Evolutionary conservation across 1,139 yeast species (phyloP).

Genomic region (Candida mesenterica): DNA sequence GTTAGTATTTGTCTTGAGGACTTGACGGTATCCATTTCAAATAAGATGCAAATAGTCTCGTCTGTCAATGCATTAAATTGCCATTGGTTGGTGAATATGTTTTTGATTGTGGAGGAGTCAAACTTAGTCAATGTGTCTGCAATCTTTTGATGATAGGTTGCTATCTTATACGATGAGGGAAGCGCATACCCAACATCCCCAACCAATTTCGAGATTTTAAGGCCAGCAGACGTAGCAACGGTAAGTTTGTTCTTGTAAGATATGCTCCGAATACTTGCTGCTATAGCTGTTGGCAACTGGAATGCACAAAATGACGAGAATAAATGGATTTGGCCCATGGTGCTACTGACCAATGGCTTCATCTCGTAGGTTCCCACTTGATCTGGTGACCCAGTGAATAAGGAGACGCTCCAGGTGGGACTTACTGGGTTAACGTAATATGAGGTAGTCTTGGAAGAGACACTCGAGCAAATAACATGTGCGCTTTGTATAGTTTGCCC

Average conservation of each 20-base stretch:
- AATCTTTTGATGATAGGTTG: conserved; percentile 25
- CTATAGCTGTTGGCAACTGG: conserved; percentile 17
- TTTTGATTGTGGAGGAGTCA: conserved; percentile 32
- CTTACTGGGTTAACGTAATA: conserved; percentile 16
- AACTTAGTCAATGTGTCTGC: conserved; percentile 34
- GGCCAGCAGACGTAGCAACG: conserved; percentile 29
- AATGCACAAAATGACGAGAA: conserved; percentile 26
- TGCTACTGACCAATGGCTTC: conserved; percentile 28
- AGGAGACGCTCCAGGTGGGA: conserved; percentile 32
- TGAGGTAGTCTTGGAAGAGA: conserved; percentile 26
- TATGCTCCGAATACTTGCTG: conserved; percentile 7
- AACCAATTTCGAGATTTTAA: conserved; percentile 31
- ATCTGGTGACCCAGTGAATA: conserved; percentile 38
- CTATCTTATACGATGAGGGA: conserved; percentile 33
- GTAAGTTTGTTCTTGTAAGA: conserved; percentile 17
- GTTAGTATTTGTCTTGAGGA: conserved; percentile 21
- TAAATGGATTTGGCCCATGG: conserved; percentile 31
- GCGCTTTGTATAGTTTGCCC: conserved; percentile 30
- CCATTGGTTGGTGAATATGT: conserved; percentile 39
- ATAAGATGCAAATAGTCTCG: conserved; percentile 31
- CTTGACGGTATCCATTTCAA: conserved; percentile 32
- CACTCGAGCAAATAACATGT: conserved; percentile 15
- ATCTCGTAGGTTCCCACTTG: conserved; percentile 44
- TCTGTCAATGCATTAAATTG: conserved; percentile 22
- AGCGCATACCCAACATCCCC: conserved; percentile 30